These are phyloP conservation scores for Pyracantha coccinea DNA, from an alignment of 331 rosid species.

Conservation along the genomic window DNA sequence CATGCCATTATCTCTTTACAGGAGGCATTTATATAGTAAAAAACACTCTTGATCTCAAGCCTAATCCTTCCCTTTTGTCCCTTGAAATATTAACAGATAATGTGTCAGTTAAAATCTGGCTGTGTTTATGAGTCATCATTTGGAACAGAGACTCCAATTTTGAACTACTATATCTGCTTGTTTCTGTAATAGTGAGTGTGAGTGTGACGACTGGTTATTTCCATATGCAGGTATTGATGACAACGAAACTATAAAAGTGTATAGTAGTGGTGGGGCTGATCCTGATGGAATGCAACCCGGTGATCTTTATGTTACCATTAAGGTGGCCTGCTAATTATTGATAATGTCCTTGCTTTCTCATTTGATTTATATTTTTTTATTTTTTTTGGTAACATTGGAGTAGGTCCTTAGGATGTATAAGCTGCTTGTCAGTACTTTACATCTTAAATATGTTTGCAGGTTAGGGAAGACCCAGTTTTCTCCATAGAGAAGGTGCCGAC, in stretches of 20 bases:
- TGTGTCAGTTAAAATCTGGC: neutral
- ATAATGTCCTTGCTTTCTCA: neutral
- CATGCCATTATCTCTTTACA: too few species aligned
- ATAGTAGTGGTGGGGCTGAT: slow-evolving; percentile 82
- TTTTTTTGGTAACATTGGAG: too few species aligned
- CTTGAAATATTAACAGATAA: too few species aligned
- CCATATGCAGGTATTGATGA: slow-evolving; percentile 61
- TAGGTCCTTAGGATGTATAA: neutral
- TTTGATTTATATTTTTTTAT: too few species aligned
- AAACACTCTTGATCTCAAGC: too few species aligned
- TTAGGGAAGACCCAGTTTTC: slow-evolving; percentile 81
- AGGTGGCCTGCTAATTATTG: slow-evolving; percentile 26
- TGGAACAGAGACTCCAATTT: neutral
- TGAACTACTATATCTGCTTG: neutral
- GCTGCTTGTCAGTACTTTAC: neutral
- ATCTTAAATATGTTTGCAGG: slow-evolving; percentile 23
- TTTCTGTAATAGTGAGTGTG: neutral
- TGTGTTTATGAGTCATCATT: neutral
- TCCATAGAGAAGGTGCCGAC: slow-evolving; percentile 79
- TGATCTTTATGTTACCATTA: slow-evolving; percentile 73
- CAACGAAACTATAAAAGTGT: slow-evolving; percentile 55
- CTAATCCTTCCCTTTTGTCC: too few species aligned
- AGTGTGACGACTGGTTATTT: slow-evolving; percentile 5
- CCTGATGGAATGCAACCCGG: slow-evolving; percentile 85
- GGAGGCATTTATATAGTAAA: too few species aligned